These are phyloP conservation scores for Xylaria polymorpha DNA, from an alignment of 2,329 filamentous ascomycete genomes.

Conservation along the genomic window DNA sequence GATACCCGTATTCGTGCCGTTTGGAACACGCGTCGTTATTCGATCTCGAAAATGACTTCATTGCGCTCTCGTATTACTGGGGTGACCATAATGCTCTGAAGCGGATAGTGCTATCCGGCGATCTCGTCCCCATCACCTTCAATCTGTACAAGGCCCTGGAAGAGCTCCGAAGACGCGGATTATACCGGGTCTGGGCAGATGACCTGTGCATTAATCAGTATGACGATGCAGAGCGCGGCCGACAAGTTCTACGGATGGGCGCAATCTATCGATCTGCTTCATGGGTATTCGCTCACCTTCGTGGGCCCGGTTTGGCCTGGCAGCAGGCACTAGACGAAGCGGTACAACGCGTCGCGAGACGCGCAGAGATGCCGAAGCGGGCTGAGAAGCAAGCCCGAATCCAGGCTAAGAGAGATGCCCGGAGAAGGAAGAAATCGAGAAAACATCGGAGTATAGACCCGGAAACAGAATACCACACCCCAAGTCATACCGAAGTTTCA, in stretches of 20 bases:
- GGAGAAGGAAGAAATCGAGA: constrained; percentile 20
- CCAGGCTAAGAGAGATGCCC: constrained; percentile 22
- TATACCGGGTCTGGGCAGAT: constrained; percentile 35
- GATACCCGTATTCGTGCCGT: constrained; percentile 27
- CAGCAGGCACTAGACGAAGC: constrained; percentile 23
- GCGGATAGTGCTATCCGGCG: constrained; percentile 26
- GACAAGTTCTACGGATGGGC: constrained; percentile 35
- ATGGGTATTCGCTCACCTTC: constrained; percentile 32
- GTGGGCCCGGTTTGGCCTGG: constrained; percentile 11
- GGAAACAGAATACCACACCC: background rate
- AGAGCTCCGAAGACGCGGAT: constrained; percentile 27
- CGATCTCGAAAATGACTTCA: constrained; percentile 33
- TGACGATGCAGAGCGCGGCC: constrained; percentile 33
- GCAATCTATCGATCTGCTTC: constrained; percentile 34
- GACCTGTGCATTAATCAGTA: constrained; percentile 37
- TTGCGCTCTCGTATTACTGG: constrained; percentile 37
- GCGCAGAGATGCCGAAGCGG: constrained; percentile 7
- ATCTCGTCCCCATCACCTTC: constrained; percentile 29
- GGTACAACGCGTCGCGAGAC: constrained; percentile 20
- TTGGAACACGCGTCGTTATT: constrained; percentile 31
- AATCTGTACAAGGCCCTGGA: constrained; percentile 34
- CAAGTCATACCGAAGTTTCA: constrained; percentile 10
- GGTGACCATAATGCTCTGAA: constrained; percentile 28
- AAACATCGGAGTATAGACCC: constrained; percentile 1
- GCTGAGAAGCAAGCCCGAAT: constrained; percentile 7